Conservation (phyloP, 2,329 filamentous ascomycete genomes). For the Plenodomus lindquistii region DNA sequence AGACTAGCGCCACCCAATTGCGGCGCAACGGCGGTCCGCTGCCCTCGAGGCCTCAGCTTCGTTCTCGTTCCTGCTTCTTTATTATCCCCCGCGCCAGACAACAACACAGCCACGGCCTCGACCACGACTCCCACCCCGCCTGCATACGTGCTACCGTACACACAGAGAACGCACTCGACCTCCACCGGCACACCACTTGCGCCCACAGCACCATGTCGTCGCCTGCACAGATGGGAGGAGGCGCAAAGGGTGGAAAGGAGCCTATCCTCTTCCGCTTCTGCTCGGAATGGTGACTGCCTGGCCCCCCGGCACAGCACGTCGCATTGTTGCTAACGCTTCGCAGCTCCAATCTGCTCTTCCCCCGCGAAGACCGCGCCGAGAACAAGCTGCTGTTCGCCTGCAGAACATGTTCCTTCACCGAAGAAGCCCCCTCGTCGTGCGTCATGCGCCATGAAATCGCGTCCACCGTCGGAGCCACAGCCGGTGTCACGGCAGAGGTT, state of each 20-base stretch:
- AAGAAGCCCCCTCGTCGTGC: conserved; percentile 83
- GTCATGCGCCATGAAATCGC: conserved; percentile 95
- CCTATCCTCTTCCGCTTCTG: conserved; percentile 98
- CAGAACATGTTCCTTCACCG: conserved; percentile 90
- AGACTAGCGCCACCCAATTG: conserved; percentile 1
- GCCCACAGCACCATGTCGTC: conserved; percentile 37
- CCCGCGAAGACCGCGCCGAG: conserved; percentile 85
- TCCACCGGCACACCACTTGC: not conserved
- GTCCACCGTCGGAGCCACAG: conserved; percentile 89
- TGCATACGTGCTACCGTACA: not conserved
- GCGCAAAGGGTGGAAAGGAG: conserved; percentile 55
- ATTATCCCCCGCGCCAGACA: not conserved
- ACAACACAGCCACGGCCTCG: not conserved
- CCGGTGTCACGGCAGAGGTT: conserved; percentile 96
- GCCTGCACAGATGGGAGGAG: conserved; percentile 31
- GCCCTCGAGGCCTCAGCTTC: not conserved
- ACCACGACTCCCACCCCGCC: not conserved
- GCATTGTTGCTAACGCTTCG: conserved; percentile 9
- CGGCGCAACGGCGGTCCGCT: not conserved
- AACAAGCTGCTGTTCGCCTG: conserved; percentile 93
- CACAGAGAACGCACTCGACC: not conserved
- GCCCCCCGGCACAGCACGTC: not conserved
- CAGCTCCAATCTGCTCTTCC: conserved; percentile 95
- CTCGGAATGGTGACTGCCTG: conserved; percentile 75
- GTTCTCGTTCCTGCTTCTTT: not conserved